These are phyloP conservation scores for Phytopythium helicoides DNA, from an alignment of 352 stramenopile genomes.

Conservation along the genomic window DNA sequence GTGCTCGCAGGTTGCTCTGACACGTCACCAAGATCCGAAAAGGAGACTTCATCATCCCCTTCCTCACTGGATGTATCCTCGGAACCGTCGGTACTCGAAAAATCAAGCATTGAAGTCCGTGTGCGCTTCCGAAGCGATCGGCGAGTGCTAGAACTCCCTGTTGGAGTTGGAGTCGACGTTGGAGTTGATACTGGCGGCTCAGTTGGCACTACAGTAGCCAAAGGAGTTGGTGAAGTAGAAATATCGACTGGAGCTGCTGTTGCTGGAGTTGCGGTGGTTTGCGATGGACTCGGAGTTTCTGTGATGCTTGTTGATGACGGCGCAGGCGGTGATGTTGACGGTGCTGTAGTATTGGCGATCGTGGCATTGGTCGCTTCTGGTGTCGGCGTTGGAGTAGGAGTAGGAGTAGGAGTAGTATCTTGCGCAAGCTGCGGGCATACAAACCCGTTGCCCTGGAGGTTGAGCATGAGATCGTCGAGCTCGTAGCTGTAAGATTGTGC, in stretches of 20 bases:
- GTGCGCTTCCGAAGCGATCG: no score
- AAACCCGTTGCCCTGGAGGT: constrained; percentile 24
- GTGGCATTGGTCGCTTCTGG: neutral
- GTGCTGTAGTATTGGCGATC: neutral
- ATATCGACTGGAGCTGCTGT: neutral
- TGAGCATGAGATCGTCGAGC: constrained; percentile 22
- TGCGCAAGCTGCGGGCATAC: constrained; percentile 18
- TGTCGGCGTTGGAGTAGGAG: neutral
- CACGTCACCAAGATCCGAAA: neutral
- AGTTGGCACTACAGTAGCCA: neutral
- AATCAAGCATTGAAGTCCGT: no score
- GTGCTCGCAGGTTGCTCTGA: no score
- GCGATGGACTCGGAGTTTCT: neutral
- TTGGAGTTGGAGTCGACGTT: neutral
- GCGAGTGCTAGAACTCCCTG: neutral
- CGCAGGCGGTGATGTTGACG: neutral
- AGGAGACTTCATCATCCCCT: neutral
- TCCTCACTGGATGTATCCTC: neutral
- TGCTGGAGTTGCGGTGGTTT: neutral
- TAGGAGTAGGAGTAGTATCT: constrained; percentile 1
- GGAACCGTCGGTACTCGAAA: neutral
- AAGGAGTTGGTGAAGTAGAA: neutral
- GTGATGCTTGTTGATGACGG: neutral
- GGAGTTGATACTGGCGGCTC: neutral
- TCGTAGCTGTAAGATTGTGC: constrained; percentile 27